These are phyloP conservation scores for Penicillium canescens DNA, from an alignment of 495 filamentous ascomycete species.

Conservation along the genomic window DNA sequence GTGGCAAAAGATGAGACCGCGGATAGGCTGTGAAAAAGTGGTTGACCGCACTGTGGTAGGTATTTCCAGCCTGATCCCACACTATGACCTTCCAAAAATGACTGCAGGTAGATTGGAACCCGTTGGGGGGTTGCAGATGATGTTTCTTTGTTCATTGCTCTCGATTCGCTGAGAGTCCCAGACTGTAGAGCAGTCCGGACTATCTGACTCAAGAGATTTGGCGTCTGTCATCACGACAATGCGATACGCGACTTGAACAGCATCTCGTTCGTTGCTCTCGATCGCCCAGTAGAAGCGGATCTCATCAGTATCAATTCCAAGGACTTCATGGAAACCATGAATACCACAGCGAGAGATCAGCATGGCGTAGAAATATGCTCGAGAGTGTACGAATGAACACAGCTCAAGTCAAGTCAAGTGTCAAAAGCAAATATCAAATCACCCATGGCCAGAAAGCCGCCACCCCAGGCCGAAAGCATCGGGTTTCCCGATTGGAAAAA, in stretches of 20 bases:
- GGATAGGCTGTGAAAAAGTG: slow-evolving; percentile 28
- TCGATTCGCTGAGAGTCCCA: slow-evolving; percentile 29
- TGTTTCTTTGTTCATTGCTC: slow-evolving; percentile 25
- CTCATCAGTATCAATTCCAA: slow-evolving; percentile 29
- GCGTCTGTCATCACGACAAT: slow-evolving; percentile 15
- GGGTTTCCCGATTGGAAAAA: not conserved
- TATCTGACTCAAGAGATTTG: not conserved
- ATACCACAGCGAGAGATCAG: slow-evolving; percentile 26
- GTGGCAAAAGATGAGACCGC: slow-evolving; percentile 23
- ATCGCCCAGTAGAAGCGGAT: slow-evolving; percentile 29
- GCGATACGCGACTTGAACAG: slow-evolving; percentile 22
- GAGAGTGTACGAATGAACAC: not conserved
- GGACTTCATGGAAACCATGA: slow-evolving; percentile 30
- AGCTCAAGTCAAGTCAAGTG: too few species aligned
- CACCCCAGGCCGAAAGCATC: not conserved
- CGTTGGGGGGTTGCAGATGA: slow-evolving; percentile 22
- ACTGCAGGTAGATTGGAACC: slow-evolving; percentile 25
- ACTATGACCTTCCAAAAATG: slow-evolving; percentile 26
- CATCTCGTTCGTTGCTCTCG: slow-evolving; percentile 1
- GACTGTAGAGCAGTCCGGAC: not conserved
- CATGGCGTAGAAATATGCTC: slow-evolving; percentile 3
- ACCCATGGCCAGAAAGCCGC: not conserved
- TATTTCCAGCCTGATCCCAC: slow-evolving; percentile 15
- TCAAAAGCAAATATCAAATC: not conserved
- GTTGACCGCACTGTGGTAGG: slow-evolving; percentile 17